phyloP scores from a whole-genome alignment of 805 yeast species.

The Metschnikowia picachoensis region DNA sequence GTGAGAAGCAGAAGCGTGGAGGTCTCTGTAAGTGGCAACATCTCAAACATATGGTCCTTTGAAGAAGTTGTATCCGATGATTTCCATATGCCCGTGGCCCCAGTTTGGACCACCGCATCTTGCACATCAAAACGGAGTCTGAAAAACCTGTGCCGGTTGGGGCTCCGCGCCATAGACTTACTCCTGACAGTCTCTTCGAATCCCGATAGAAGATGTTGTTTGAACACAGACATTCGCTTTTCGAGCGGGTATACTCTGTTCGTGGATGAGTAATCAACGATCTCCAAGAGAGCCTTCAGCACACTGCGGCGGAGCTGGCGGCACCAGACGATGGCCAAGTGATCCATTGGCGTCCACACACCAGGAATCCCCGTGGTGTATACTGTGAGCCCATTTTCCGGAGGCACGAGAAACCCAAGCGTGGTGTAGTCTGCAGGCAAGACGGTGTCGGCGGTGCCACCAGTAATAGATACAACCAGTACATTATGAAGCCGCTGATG shows the following conservation, averaged over 20 bases:
- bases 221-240: constrained; percentile 57
- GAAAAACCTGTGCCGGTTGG: not conserved
- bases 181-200: constrained; percentile 43
- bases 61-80: not conserved
- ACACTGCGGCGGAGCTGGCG: constrained; percentile 71
- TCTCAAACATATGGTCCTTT: not conserved
- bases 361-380: constrained; percentile 82
- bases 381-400: constrained; percentile 73
- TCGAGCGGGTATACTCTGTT: constrained; percentile 49
- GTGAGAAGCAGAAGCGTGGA: constrained; percentile 15
- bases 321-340: constrained; percentile 95
- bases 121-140: constrained; percentile 11
- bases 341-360: constrained; percentile 95
- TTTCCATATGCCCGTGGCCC: constrained; percentile 10
- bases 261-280: constrained; percentile 48
- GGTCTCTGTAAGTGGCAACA: constrained; percentile 10
- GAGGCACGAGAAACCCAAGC: constrained; percentile 66
- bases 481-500: constrained; percentile 48
- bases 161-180: constrained; percentile 16
- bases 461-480: constrained; percentile 80
- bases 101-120: constrained; percentile 8
- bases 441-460: constrained; percentile 74
- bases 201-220: constrained; percentile 47
- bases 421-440: constrained; percentile 90
- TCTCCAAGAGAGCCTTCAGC: constrained; percentile 54